phyloP scores from a whole-genome alignment of 805 yeast species.

The Saturnispora diversa region DNA sequence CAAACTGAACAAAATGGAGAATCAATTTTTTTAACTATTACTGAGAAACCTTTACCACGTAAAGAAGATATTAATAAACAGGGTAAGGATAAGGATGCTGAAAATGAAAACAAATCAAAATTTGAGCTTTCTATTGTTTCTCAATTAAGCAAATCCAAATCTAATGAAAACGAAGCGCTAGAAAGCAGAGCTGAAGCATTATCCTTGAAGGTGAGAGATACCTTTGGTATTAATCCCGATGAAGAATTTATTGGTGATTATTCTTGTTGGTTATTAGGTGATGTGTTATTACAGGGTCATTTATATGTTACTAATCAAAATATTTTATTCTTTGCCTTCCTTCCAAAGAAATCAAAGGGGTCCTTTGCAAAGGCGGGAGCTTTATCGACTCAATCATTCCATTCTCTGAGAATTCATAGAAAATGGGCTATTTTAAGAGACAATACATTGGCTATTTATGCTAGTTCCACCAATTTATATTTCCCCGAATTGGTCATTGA shows the following conservation, averaged over 20 bases:
- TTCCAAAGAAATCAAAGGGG: conserved; percentile 47
- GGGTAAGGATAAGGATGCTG: neutral
- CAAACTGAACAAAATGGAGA: neutral
- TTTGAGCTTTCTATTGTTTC: conserved; percentile 30
- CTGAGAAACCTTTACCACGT: neutral
- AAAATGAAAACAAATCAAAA: conserved; percentile 15
- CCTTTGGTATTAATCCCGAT: conserved; percentile 41
- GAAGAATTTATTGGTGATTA: conserved; percentile 56
- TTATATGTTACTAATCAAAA: conserved; percentile 59
- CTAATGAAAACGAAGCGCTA: neutral
- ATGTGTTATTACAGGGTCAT: conserved; percentile 81
- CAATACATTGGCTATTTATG: conserved; percentile 59
- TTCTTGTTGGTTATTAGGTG: conserved; percentile 73
- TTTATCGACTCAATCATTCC: conserved; percentile 36
- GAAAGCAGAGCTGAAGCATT: conserved; percentile 31
- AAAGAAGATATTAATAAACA: neutral
- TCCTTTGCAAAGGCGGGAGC: conserved; percentile 42
- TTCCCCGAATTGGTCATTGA: conserved; percentile 76
- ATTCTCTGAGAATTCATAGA: conserved; percentile 37
- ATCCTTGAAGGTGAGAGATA: conserved; percentile 29
- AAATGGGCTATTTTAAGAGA: conserved; percentile 77
- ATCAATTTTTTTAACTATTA: neutral
- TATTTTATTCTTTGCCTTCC: conserved; percentile 66
- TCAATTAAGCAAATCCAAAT: conserved; percentile 21
- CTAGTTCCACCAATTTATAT: conserved; percentile 69